Percentiles rank a stretch among this genome's conserved stretches.
Evolutionary conservation across 805 yeast species (phyloP).

Genomic region (Starmerella lactis-condensi): DNA sequence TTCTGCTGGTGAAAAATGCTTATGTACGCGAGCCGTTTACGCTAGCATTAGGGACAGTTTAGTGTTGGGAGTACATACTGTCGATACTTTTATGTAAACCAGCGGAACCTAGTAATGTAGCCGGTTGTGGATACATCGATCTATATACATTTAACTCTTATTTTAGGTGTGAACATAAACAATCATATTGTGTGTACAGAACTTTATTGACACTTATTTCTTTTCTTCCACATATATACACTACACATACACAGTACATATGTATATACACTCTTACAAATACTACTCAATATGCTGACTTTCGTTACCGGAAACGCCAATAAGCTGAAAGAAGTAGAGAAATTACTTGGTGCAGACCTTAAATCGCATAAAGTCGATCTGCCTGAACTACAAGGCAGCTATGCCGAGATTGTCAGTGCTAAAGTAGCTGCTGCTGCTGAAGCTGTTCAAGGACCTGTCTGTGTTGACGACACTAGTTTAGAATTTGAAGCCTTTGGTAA

Average conservation of each 20-base stretch:
- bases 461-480: constrained; percentile 89
- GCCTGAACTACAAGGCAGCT: constrained; percentile 79
- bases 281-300: constrained; percentile 30
- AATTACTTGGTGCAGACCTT: constrained; percentile 38
- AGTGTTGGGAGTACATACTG: too few species aligned
- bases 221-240: too few species aligned
- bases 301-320: constrained; percentile 81
- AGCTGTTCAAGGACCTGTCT: constrained; percentile 52
- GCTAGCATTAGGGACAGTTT: too few species aligned
- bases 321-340: constrained; percentile 68
- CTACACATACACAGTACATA: background rate
- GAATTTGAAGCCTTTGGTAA: constrained; percentile 56
- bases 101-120: too few species aligned
- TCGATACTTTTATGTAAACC: too few species aligned
- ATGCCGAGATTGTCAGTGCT: constrained; percentile 60
- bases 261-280: background rate
- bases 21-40: too few species aligned
- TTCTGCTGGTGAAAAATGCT: too few species aligned
- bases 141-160: too few species aligned
- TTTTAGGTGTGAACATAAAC: too few species aligned
- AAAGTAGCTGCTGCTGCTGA: constrained; percentile 62
- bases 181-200: too few species aligned
- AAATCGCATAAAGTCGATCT: constrained; percentile 55
- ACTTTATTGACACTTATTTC: too few species aligned
- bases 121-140: background rate